phyloP scores from a whole-genome alignment of 441 rosid genomes.

The Pelargonium fulgidum region DNA sequence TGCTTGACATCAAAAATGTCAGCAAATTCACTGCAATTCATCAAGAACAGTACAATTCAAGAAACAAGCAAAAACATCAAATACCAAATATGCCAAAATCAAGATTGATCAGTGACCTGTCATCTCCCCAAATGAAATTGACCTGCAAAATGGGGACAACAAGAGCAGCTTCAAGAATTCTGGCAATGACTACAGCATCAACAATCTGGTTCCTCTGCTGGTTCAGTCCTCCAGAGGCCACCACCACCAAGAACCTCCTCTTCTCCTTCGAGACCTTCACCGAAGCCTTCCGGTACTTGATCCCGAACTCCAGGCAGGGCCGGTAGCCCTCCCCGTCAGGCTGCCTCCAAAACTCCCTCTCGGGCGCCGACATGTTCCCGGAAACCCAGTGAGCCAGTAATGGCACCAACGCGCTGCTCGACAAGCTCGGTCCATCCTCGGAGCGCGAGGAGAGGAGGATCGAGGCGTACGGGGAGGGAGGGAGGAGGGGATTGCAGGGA shows the following conservation, averaged over 20 bases:
- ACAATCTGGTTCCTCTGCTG: constrained; percentile 73
- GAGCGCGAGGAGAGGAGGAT: constrained; percentile 41
- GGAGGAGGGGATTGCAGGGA: constrained; percentile 11
- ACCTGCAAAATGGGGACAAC: constrained; percentile 74
- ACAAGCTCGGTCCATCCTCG: constrained; percentile 20
- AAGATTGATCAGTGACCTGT: constrained; percentile 41
- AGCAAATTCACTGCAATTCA: constrained; percentile 53
- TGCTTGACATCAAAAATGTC: constrained; percentile 62
- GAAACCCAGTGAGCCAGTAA: constrained; percentile 39
- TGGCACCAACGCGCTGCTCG: constrained; percentile 33
- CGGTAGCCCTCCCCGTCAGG: constrained; percentile 56
- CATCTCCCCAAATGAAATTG: constrained; percentile 66
- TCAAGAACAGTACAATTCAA: too few relatives aligned
- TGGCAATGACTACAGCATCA: constrained; percentile 73
- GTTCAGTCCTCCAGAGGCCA: constrained; percentile 64
- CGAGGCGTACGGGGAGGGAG: constrained; percentile 25
- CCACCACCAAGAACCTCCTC: constrained; percentile 57
- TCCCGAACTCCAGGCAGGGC: constrained; percentile 61
- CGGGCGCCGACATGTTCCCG: constrained; percentile 46
- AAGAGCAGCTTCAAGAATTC: constrained; percentile 67
- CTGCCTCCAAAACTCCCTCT: constrained; percentile 64
- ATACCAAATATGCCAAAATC: constrained; percentile 28
- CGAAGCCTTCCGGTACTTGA: constrained; percentile 43
- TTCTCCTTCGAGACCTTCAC: constrained; percentile 52
- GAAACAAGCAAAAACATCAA: too few relatives aligned